Percentiles rank a stretch among this genome's conserved stretches.
phyloP scores from a whole-genome alignment of 768 basidiomycete genomes.

The Amanita rubescens region DNA sequence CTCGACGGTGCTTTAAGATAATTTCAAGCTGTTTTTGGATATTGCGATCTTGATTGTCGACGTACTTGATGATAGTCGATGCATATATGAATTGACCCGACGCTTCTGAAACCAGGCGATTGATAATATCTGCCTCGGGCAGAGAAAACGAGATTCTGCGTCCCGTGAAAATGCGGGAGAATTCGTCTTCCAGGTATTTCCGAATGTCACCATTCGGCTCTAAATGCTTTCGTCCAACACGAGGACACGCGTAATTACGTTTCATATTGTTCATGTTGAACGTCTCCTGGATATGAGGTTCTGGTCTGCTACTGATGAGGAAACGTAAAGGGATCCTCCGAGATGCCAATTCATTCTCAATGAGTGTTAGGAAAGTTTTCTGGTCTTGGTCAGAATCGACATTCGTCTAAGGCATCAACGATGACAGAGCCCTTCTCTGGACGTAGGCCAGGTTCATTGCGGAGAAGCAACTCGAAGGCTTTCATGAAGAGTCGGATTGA shows the following conservation, averaged over 20 bases:
- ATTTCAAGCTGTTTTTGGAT: not conserved
- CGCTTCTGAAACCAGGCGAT: not conserved
- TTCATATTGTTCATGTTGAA: not conserved
- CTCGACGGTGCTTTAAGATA: not conserved
- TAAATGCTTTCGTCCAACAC: not conserved
- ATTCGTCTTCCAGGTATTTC: not conserved
- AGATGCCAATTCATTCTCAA: not conserved
- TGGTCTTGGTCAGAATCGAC: not conserved
- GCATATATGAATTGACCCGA: conserved; percentile 21
- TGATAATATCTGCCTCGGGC: not conserved
- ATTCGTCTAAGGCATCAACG: conserved; percentile 1
- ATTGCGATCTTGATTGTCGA: not conserved
- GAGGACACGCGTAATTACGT: not conserved
- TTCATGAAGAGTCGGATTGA: not conserved
- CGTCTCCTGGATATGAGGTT: not conserved
- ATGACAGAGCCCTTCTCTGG: not conserved
- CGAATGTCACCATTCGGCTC: not conserved
- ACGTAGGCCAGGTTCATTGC: not conserved
- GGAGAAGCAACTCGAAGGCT: not conserved
- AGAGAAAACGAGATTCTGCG: no score
- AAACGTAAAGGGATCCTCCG: not conserved
- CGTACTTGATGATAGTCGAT: conserved; percentile 12
- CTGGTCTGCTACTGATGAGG: not conserved
- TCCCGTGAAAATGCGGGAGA: not conserved
- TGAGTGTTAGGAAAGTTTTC: not conserved